Percentiles rank a stretch among this genome's conserved stretches.
These are phyloP conservation scores for Phlebopus sp. DNA, from an alignment of 1,284 basidiomycete species.

Conservation along the genomic window DNA sequence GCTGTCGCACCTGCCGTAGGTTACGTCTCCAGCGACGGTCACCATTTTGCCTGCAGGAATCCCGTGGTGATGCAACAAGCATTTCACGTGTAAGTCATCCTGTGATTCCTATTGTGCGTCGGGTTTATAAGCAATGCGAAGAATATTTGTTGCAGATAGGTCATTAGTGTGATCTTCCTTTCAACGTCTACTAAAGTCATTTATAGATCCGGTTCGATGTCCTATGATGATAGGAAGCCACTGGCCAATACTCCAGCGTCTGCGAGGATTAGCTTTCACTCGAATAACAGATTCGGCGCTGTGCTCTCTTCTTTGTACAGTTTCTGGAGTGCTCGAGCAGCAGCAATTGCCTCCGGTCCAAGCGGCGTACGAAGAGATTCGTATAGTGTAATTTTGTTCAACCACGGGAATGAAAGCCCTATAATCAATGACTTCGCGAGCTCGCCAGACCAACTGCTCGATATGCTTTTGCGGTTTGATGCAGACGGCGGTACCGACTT, in stretches of 20 bases:
- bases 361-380: constrained; percentile 46
- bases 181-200: background rate
- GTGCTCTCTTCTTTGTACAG: constrained; percentile 52
- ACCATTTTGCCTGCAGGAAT: constrained; percentile 51
- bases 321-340: constrained; percentile 55
- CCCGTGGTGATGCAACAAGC: constrained; percentile 45
- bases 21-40: constrained; percentile 51
- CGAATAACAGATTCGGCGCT: constrained; percentile 55
- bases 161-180: background rate
- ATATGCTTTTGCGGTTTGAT: constrained; percentile 34
- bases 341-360: constrained; percentile 31
- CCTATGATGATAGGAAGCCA: constrained; percentile 38
- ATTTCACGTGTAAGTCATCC: constrained; percentile 22
- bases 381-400: constrained; percentile 57
- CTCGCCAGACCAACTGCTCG: constrained; percentile 45
- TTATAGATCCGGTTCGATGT: constrained; percentile 56
- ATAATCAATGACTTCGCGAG: constrained; percentile 50
- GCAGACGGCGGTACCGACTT: constrained; percentile 49
- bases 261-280: constrained; percentile 32
- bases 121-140: constrained; percentile 3
- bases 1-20: constrained; percentile 35
- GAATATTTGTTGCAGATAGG: constrained; percentile 30
- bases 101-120: background rate
- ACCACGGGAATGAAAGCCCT: constrained; percentile 26
- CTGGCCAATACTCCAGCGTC: constrained; percentile 45